phyloP scores from a whole-genome alignment of 192 early-diverging fungal species.

The Rhizoclosmatium globosum region DNA sequence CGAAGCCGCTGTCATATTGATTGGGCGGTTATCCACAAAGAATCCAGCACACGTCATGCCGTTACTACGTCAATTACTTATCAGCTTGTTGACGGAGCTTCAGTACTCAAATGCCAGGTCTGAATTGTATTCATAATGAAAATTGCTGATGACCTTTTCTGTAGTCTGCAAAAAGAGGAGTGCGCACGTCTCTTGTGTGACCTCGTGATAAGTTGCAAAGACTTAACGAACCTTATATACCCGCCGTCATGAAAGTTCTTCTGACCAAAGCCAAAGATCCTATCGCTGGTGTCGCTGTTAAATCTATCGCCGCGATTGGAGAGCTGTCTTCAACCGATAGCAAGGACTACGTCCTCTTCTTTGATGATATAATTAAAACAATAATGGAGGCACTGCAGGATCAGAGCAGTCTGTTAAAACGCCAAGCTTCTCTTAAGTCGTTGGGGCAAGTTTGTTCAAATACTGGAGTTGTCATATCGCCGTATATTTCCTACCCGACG shows the following conservation, averaged over 20 bases:
- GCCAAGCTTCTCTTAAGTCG: constrained; percentile 78
- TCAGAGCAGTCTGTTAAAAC: constrained; percentile 73
- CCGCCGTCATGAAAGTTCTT: constrained; percentile 75
- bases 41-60: constrained; percentile 88
- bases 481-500: constrained; percentile 77
- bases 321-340: constrained; percentile 55
- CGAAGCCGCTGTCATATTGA: constrained; percentile 70
- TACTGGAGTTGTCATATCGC: constrained; percentile 82
- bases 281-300: constrained; percentile 74
- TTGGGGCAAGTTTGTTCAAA: constrained; percentile 78
- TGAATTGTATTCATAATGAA: constrained; percentile 8
- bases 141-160: background rate
- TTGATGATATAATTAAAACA: constrained; percentile 70
- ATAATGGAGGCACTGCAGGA: constrained; percentile 81
- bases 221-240: constrained; percentile 81
- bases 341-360: constrained; percentile 60
- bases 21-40: constrained; percentile 73
- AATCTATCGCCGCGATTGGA: constrained; percentile 73
- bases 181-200: constrained; percentile 70
- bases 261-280: constrained; percentile 70
- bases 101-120: constrained; percentile 63
- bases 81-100: constrained; percentile 80
- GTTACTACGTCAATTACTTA: constrained; percentile 67
- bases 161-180: constrained; percentile 76
- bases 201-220: constrained; percentile 69